These are phyloP conservation scores for Lipomyces sp. DNA, from an alignment of 805 yeast species.

Conservation along the genomic window DNA sequence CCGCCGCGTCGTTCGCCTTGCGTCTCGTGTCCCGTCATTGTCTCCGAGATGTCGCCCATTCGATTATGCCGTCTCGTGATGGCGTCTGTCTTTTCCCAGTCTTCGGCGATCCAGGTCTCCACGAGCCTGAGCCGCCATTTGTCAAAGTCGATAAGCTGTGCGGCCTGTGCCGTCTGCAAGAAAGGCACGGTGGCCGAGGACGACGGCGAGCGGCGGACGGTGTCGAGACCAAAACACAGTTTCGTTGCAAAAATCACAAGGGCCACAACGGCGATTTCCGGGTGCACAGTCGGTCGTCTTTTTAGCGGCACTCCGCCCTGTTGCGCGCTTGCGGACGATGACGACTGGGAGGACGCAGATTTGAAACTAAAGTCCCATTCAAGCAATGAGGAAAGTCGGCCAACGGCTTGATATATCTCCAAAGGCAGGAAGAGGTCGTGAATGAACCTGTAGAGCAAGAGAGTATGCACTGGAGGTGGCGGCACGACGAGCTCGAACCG, in stretches of 20 bases:
- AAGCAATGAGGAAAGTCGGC: conserved; percentile 2
- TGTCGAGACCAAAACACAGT: conserved; percentile 28
- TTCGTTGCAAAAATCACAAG: conserved; percentile 22
- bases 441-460: conserved; percentile 9
- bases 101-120: conserved; percentile 3
- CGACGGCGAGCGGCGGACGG: conserved; percentile 5
- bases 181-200: too few relatives aligned
- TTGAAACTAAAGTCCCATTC: conserved; percentile 2
- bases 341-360: too few relatives aligned
- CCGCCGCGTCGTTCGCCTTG: not conserved
- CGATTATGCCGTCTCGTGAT: not conserved
- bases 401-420: conserved; percentile 19
- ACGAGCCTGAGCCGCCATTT: conserved; percentile 13
- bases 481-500: conserved; percentile 3
- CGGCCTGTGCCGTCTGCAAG: conserved; percentile 25
- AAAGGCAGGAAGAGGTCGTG: conserved; percentile 21
- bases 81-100: conserved; percentile 8
- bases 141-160: conserved; percentile 23
- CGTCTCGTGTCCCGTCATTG: not conserved
- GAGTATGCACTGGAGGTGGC: not conserved
- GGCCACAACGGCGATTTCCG: conserved; percentile 22
- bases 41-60: conserved; percentile 12
- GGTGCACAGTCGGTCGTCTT: conserved; percentile 5
- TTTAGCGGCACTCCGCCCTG: not conserved
- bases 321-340: too few relatives aligned